Evolutionary conservation across 768 basidiomycete genomes (phyloP).

Genomic region (Trametes elegans): DNA sequence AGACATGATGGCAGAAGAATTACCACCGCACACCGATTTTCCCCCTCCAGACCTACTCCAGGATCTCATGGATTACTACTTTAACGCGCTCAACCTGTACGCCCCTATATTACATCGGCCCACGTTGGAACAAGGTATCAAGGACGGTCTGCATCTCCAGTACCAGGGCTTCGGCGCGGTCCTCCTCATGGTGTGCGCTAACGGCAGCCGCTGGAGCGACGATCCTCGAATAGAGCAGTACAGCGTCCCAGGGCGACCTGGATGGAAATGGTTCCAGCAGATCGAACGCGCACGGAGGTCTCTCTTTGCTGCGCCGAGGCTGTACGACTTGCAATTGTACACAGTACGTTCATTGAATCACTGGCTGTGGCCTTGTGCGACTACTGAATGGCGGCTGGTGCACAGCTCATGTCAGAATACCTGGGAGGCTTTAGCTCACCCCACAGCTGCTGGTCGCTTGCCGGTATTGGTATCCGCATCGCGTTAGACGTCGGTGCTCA

Average conservation of each 20-base stretch:
- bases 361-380: neutral
- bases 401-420: constrained; percentile 13
- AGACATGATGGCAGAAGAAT: neutral
- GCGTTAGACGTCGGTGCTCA: constrained; percentile 76
- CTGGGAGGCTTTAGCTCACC: constrained; percentile 3
- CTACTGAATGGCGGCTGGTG: neutral
- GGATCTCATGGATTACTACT: constrained; percentile 44
- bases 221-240: constrained; percentile 40
- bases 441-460: constrained; percentile 12
- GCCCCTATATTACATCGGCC: constrained; percentile 43
- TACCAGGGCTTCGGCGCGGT: constrained; percentile 47
- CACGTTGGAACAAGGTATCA: constrained; percentile 39
- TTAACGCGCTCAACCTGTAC: constrained; percentile 34
- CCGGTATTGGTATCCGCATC: constrained; percentile 48
- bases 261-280: constrained; percentile 45
- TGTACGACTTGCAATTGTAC: constrained; percentile 16
- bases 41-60: constrained; percentile 19
- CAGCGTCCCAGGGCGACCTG: constrained; percentile 30
- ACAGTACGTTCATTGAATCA: neutral
- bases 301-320: constrained; percentile 19
- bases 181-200: constrained; percentile 56
- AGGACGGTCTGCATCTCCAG: constrained; percentile 35
- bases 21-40: constrained; percentile 10
- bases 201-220: constrained; percentile 42
- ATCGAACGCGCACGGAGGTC: constrained; percentile 35